Conservation (phyloP, 768 basidiomycete species). For the Lactarius trivialis region DNA sequence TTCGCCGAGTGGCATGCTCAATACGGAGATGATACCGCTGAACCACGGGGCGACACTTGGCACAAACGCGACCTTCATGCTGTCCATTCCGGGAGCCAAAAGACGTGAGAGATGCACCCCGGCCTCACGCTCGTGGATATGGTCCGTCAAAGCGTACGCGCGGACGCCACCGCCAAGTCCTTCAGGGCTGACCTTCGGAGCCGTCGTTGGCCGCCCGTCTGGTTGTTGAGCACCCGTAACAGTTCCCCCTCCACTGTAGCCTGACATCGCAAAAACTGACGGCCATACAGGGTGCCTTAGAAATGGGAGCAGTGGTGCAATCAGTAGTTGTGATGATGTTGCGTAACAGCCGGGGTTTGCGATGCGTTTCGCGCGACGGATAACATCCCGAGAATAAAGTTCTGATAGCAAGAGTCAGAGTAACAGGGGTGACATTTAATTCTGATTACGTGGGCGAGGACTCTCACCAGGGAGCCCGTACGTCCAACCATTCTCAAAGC, state of each 20-base stretch:
- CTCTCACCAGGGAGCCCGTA: conserved; percentile 98
- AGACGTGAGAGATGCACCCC: conserved; percentile 72
- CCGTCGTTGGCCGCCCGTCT: conserved; percentile 64
- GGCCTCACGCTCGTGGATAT: conserved; percentile 98
- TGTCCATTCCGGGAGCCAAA: conserved; percentile 31
- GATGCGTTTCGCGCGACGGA: conserved; percentile 74
- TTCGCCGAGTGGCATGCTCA: conserved; percentile 71
- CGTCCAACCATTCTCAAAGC: conserved; percentile 93
- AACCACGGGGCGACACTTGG: conserved; percentile 92
- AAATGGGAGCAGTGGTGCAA: conserved; percentile 81
- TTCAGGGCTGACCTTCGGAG: conserved; percentile 77
- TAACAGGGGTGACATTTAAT: conserved; percentile 32
- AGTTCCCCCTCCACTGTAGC: conserved; percentile 94
- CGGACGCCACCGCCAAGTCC: conserved; percentile 68
- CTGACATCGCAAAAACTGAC: conserved; percentile 88
- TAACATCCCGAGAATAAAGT: conserved; percentile 67
- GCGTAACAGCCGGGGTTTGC: conserved; percentile 98
- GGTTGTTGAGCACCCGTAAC: conserved; percentile 55
- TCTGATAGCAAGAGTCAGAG: conserved; percentile 45
- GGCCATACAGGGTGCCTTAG: conserved; percentile 56
- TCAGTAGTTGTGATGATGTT: conserved; percentile 84
- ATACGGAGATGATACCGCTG: conserved; percentile 87
- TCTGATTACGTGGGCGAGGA: conserved; percentile 35
- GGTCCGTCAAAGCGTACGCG: conserved; percentile 90
- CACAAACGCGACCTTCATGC: conserved; percentile 70